Evolutionary conservation across 208 protist species (phyloP).

Genomic region (Wallacemonas collosoma): DNA sequence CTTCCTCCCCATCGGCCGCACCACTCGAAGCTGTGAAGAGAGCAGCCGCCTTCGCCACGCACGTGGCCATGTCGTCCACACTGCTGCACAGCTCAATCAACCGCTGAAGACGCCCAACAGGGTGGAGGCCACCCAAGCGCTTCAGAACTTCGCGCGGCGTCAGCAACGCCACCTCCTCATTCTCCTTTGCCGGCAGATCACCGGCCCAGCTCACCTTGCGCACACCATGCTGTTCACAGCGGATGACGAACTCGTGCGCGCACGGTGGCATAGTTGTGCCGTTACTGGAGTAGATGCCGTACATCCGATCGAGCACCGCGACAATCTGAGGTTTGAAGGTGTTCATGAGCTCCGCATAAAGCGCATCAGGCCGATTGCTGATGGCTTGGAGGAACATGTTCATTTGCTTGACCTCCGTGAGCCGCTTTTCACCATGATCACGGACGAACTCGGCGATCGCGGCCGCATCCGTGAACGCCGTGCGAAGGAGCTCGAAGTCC

Average conservation of each 20-base stretch:
- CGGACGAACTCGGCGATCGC: conserved; percentile 63
- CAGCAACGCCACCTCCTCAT: conserved; percentile 40
- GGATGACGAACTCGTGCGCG: conserved; percentile 84
- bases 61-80: conserved; percentile 43
- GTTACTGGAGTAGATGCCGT: conserved; percentile 49
- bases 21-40: conserved; percentile 14
- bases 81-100: conserved; percentile 61
- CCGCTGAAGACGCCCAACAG: conserved; percentile 65
- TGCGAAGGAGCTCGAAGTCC: conserved; percentile 57
- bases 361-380: conserved; percentile 41
- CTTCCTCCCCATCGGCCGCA: conserved; percentile 12
- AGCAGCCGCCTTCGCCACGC: conserved; percentile 37
- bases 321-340: conserved; percentile 56
- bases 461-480: conserved; percentile 41
- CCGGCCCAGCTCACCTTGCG: conserved; percentile 45
- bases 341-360: conserved; percentile 58
- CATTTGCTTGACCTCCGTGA: conserved; percentile 51
- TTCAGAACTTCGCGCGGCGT: conserved; percentile 68
- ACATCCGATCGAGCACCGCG: conserved; percentile 61
- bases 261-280: conserved; percentile 40
- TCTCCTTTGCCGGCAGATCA: conserved; percentile 27
- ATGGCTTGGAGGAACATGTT: conserved; percentile 79
- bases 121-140: conserved; percentile 55
- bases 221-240: conserved; percentile 78
- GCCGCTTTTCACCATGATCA: conserved; percentile 42